A percentile compares a stretch with the other conserved stretches of the same genome.
Evolutionary conservation across 306 rosid species (phyloP).

Genomic region (Trifolium fragiferum): DNA sequence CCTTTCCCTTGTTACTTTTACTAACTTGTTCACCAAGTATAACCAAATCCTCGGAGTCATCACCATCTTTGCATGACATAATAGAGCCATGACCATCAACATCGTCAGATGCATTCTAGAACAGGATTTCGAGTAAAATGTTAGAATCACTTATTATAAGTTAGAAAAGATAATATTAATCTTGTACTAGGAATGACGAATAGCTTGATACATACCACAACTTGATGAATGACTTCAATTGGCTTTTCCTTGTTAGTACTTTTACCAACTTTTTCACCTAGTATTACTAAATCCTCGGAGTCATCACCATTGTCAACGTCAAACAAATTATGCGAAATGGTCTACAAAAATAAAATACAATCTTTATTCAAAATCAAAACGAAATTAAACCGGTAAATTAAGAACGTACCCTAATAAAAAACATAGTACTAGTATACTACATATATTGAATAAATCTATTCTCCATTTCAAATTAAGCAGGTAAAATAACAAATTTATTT

Average conservation of each 20-base stretch:
- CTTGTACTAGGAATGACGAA: conserved; percentile 18
- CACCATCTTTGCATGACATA: neutral
- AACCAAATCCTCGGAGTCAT: neutral
- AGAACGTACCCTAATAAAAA: no score
- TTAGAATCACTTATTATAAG: neutral
- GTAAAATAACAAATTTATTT: no score
- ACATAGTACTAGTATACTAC: no score
- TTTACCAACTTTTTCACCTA: conserved; percentile 51
- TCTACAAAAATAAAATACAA: conserved; percentile 50
- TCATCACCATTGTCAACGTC: conserved; percentile 59
- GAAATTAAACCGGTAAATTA: no score
- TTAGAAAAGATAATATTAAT: conserved; percentile 16
- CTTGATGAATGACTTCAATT: conserved; percentile 41
- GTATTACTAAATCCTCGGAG: conserved; percentile 52
- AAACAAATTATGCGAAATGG: conserved; percentile 58
- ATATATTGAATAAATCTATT: no score
- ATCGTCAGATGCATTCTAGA: neutral
- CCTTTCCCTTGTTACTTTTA: neutral
- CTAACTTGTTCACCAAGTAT: neutral
- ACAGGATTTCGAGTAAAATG: neutral
- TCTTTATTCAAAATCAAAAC: no score
- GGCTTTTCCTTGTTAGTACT: conserved; percentile 71
- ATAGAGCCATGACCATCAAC: neutral
- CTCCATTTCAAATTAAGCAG: no score
- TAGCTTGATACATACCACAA: conserved; percentile 55